Percentiles rank a stretch among this genome's conserved stretches.
These are phyloP conservation scores for Lizonia empirigonia DNA, from an alignment of 2,329 filamentous ascomycete species.

Conservation along the genomic window DNA sequence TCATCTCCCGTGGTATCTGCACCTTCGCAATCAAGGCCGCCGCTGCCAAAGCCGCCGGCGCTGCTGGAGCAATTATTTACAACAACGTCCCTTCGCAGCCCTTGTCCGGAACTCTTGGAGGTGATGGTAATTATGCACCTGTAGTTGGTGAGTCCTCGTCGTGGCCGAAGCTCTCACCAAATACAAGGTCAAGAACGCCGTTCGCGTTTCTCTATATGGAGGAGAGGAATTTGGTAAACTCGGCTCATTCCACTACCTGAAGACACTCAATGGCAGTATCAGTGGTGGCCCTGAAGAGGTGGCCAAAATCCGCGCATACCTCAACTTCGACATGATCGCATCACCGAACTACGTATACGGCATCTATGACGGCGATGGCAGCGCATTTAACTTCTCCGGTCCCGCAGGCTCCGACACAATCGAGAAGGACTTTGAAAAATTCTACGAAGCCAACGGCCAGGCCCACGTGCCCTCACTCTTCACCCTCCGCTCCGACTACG, in stretches of 20 bases:
- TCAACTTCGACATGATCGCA: slow-evolving; percentile 54
- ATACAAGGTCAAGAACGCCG: slow-evolving; percentile 49
- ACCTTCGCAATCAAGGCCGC: slow-evolving; percentile 71
- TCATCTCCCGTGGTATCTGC: slow-evolving; percentile 71
- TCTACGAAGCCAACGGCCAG: slow-evolving; percentile 44
- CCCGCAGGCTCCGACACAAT: slow-evolving; percentile 44
- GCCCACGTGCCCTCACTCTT: slow-evolving; percentile 45
- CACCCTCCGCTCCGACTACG: slow-evolving; percentile 49
- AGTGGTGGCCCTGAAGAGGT: slow-evolving; percentile 39
- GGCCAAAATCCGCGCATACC: slow-evolving; percentile 48
- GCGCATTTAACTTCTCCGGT: slow-evolving; percentile 46
- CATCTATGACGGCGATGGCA: slow-evolving; percentile 49
- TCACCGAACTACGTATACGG: slow-evolving; percentile 49
- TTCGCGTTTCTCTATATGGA: slow-evolving; percentile 50
- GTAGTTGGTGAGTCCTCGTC: slow-evolving; percentile 63
- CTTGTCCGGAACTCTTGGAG: slow-evolving; percentile 70
- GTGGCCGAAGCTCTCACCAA: slow-evolving; percentile 48
- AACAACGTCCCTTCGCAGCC: slow-evolving; percentile 66
- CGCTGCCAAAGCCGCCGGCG: slow-evolving; percentile 69
- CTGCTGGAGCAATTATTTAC: slow-evolving; percentile 71
- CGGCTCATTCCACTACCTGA: slow-evolving; percentile 48
- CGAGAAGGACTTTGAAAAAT: slow-evolving; percentile 44
- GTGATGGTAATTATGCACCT: slow-evolving; percentile 61
- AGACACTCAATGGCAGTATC: slow-evolving; percentile 43
- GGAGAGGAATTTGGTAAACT: slow-evolving; percentile 51